Evolutionary conservation across 768 basidiomycete species (phyloP).

Genomic region (Lentinula sp.): DNA sequence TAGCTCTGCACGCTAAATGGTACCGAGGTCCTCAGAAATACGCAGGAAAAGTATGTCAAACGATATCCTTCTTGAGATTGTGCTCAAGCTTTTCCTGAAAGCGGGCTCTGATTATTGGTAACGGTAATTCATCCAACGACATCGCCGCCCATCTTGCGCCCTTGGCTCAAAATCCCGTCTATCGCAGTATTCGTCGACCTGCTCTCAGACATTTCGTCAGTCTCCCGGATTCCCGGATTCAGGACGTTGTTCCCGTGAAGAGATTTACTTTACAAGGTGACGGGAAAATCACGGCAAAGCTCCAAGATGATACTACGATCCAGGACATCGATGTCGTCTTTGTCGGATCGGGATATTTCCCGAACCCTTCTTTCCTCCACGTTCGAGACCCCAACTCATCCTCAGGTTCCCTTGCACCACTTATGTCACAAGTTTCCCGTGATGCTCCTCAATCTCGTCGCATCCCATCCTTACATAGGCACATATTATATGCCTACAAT

Average conservation of each 20-base stretch:
- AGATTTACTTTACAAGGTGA: conserved; percentile 20
- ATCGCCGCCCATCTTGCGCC: conserved; percentile 39
- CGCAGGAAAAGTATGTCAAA: conserved; percentile 21
- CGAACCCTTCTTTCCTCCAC: conserved; percentile 27
- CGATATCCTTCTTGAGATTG: neutral
- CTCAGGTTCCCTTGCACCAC: conserved; percentile 28
- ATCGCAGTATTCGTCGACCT: conserved; percentile 39
- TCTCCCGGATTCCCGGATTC: conserved; percentile 36
- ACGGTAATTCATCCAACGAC: conserved; percentile 49
- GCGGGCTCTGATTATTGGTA: conserved; percentile 42
- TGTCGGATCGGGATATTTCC: conserved; percentile 42
- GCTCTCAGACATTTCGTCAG: conserved; percentile 31
- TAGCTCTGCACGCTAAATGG: conserved; percentile 35
- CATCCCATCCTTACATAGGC: conserved; percentile 37
- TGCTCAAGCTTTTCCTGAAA: conserved; percentile 10
- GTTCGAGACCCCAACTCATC: conserved; percentile 6
- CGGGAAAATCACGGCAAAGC: conserved; percentile 24
- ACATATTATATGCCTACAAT: conserved; percentile 41
- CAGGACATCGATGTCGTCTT: conserved; percentile 36
- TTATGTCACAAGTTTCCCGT: conserved; percentile 19
- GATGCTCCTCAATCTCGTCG: conserved; percentile 23
- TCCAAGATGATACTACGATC: conserved; percentile 32
- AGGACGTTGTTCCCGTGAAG: conserved; percentile 34
- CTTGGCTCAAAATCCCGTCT: conserved; percentile 33
- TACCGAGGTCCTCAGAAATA: conserved; percentile 34